A percentile compares a stretch with the other conserved stretches of the same genome.
Conservation (phyloP, 805 yeast species). For the Monosporozyma yasuniensis region DNA sequence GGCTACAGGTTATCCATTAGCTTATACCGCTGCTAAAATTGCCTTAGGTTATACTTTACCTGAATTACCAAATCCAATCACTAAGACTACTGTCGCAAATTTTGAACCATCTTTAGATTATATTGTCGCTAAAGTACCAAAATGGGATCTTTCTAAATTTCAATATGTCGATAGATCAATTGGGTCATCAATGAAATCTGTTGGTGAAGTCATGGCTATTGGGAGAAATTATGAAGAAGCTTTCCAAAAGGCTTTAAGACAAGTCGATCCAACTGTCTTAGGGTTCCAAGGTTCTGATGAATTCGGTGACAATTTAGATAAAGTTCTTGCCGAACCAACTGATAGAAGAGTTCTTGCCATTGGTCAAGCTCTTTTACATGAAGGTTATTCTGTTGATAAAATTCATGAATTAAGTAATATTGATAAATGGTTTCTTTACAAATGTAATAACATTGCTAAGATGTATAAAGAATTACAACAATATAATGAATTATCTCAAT, state of each 20-base stretch:
- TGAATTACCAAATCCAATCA: slow-evolving; percentile 91
- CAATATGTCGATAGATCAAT: slow-evolving; percentile 89
- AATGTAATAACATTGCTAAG: slow-evolving; percentile 84
- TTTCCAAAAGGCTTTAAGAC: slow-evolving; percentile 94
- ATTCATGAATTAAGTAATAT: slow-evolving; percentile 89
- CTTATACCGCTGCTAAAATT: slow-evolving; percentile 96
- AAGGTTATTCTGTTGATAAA: slow-evolving; percentile 80
- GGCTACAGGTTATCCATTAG: slow-evolving; percentile 98
- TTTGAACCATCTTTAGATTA: slow-evolving; percentile 96
- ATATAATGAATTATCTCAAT: slow-evolving; percentile 45
- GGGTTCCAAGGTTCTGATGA: slow-evolving; percentile 85
- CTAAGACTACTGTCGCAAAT: slow-evolving; percentile 91
- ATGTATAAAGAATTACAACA: slow-evolving; percentile 75
- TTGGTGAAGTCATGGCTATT: slow-evolving; percentile 98
- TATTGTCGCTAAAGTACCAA: slow-evolving; percentile 93
- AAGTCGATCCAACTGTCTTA: slow-evolving; percentile 80
- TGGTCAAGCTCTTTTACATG: slow-evolving; percentile 91
- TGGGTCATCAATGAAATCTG: slow-evolving; percentile 96
- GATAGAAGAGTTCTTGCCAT: slow-evolving; percentile 97
- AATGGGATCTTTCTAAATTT: slow-evolving; percentile 96
- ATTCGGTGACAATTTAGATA: slow-evolving; percentile 66
- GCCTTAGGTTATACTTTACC: slow-evolving; percentile 92
- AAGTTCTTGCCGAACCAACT: slow-evolving; percentile 73
- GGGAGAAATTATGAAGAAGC: slow-evolving; percentile 98
- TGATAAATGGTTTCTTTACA: slow-evolving; percentile 92